phyloP scores from a whole-genome alignment of 148 eudicot genomes.

The Rhododendron williamsianum region DNA sequence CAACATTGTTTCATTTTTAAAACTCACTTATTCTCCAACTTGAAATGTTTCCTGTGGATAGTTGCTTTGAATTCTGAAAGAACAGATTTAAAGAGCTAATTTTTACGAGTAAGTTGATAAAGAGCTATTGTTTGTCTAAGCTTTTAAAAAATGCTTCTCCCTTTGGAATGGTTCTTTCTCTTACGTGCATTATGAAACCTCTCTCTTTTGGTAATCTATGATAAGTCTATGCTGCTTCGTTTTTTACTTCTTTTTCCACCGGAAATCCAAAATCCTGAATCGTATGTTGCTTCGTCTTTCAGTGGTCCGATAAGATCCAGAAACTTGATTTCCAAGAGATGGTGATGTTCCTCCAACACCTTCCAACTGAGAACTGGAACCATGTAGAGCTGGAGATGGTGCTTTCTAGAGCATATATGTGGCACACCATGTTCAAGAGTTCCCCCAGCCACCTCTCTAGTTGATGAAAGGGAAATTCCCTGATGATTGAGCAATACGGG shows the following conservation, averaged over 20 bases:
- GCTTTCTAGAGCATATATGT: slow-evolving; percentile 93
- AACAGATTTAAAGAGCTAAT: background rate
- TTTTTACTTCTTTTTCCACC: background rate
- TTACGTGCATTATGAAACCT: background rate
- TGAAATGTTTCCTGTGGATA: background rate
- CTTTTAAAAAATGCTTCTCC: background rate
- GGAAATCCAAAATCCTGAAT: background rate
- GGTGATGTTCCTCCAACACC: slow-evolving; percentile 97
- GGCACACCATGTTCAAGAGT: slow-evolving; percentile 93
- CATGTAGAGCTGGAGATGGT: slow-evolving; percentile 86
- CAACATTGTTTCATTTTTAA: background rate
- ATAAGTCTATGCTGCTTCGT: background rate
- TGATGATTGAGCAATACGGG: background rate
- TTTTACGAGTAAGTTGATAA: background rate
- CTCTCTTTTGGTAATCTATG: background rate
- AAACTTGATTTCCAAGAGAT: slow-evolving; percentile 95
- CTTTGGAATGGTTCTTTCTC: background rate
- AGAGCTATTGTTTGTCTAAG: background rate
- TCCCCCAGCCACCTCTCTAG: slow-evolving; percentile 86
- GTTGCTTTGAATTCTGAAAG: background rate
- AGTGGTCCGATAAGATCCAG: slow-evolving; percentile 91
- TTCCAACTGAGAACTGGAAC: slow-evolving; percentile 80
- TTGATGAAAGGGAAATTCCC: slow-evolving; percentile 19
- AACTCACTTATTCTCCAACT: background rate
- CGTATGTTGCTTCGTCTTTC: slow-evolving; percentile 7